A percentile compares a stretch with the other conserved stretches of the same genome.
Conservation (phyloP, 1,284 basidiomycete species). For the Moesziomyces aphidis region DNA sequence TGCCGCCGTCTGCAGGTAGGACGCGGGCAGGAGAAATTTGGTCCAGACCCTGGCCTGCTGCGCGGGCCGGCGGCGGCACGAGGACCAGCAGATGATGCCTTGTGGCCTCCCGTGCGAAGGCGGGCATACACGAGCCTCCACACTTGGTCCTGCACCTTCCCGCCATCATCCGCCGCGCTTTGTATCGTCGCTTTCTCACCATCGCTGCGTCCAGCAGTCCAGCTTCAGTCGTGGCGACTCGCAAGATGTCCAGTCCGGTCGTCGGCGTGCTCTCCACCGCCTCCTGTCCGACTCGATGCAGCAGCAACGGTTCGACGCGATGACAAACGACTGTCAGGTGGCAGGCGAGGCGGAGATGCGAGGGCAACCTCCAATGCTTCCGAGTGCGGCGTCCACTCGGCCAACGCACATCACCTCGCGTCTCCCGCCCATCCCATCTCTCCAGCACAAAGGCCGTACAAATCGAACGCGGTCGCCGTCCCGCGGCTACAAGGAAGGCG, state of each 20-base stretch:
- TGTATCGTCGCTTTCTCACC: background rate
- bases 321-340: background rate
- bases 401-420: constrained; percentile 27
- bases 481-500: background rate
- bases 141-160: background rate
- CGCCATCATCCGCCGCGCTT: background rate
- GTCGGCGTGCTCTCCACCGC: background rate
- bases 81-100: too few species aligned
- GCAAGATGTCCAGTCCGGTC: background rate
- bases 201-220: background rate
- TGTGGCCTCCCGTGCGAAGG: too few species aligned
- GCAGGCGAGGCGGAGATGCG: background rate
- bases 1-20: background rate
- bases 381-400: constrained; percentile 11
- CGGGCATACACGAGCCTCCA: too few species aligned
- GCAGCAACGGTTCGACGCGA: background rate
- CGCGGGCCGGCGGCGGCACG: too few species aligned
- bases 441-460: background rate
- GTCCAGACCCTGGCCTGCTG: background rate
- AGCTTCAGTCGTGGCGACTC: too few species aligned
- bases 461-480: constrained; percentile 5
- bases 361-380: constrained; percentile 17
- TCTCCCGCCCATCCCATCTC: constrained; percentile 17
- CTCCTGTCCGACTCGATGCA: background rate
- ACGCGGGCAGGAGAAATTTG: background rate